Evolutionary conservation across 495 filamentous ascomycete genomes (phyloP).

Genomic region (Penicillium psychrofluorescens): DNA sequence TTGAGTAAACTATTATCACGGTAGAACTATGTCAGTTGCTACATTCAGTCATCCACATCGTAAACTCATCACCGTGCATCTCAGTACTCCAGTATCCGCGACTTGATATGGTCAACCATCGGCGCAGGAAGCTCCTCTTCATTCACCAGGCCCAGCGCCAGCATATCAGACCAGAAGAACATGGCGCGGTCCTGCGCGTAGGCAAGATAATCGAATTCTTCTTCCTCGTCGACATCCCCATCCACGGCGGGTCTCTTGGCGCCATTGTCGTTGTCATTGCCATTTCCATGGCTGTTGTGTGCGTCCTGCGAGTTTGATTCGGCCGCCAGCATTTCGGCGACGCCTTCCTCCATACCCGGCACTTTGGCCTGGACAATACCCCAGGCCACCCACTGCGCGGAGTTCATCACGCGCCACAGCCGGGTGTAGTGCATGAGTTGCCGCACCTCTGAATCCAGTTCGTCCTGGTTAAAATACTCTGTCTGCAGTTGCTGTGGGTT

Average conservation of each 20-base stretch:
- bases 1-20: neutral
- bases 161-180: slow-evolving; percentile 88
- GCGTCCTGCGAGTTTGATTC: neutral
- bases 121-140: slow-evolving; percentile 65
- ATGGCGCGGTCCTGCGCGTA: slow-evolving; percentile 87
- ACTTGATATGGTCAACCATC: slow-evolving; percentile 49
- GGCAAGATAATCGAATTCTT: slow-evolving; percentile 84
- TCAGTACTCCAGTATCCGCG: slow-evolving; percentile 49
- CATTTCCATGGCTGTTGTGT: neutral
- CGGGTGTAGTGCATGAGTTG: slow-evolving; percentile 67
- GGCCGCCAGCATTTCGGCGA: slow-evolving; percentile 10
- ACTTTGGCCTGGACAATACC: slow-evolving; percentile 91
- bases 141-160: slow-evolving; percentile 62
- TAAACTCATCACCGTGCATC: slow-evolving; percentile 9
- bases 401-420: slow-evolving; percentile 80
- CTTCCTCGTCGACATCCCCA: slow-evolving; percentile 35
- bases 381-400: slow-evolving; percentile 92
- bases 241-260: slow-evolving; percentile 12
- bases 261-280: slow-evolving; percentile 1
- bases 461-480: slow-evolving; percentile 52
- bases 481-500: slow-evolving; percentile 29
- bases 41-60: slow-evolving; percentile 20
- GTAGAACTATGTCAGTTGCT: slow-evolving; percentile 1
- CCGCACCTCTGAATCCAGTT: slow-evolving; percentile 54
- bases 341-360: slow-evolving; percentile 47